These are phyloP conservation scores for Chondrus crispus DNA, from an alignment of 23 red algal species.

Conservation along the genomic window DNA sequence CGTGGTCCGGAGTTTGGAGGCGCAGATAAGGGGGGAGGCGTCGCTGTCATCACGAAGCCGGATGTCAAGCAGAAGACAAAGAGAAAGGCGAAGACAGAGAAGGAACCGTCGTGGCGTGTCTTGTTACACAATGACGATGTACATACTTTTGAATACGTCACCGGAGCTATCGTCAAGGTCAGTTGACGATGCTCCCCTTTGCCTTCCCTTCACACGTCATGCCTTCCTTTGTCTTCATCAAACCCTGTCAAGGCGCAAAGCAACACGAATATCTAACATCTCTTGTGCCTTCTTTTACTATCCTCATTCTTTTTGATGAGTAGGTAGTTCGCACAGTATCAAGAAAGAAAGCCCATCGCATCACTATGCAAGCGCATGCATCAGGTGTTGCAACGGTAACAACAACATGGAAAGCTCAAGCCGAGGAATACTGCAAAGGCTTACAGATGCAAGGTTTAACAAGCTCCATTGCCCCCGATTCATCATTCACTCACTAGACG, in stretches of 20 bases:
- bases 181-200: neutral
- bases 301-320: neutral
- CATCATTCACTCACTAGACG: conserved; percentile 64
- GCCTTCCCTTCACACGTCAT: neutral
- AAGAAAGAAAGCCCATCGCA: conserved; percentile 96
- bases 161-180: conserved; percentile 81
- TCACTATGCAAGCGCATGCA: conserved; percentile 97
- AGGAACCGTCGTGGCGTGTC: conserved; percentile 94
- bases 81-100: conserved; percentile 80
- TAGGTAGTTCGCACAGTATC: conserved; percentile 92
- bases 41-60: conserved; percentile 85
- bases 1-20: conserved; percentile 30
- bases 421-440: conserved; percentile 97
- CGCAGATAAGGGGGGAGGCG: conserved; percentile 62
- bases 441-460: conserved; percentile 94
- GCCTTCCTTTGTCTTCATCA: neutral
- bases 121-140: conserved; percentile 99
- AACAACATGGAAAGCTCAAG: conserved; percentile 96
- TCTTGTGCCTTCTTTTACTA: neutral
- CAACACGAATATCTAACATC: neutral
- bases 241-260: no score
- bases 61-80: conserved; percentile 68
- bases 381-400: conserved; percentile 95
- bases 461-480: conserved; percentile 94
- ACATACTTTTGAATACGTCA: conserved; percentile 99